Evolutionary conservation across 179 eudicot species (phyloP).

Genomic region (Drosera spatulata): DNA sequence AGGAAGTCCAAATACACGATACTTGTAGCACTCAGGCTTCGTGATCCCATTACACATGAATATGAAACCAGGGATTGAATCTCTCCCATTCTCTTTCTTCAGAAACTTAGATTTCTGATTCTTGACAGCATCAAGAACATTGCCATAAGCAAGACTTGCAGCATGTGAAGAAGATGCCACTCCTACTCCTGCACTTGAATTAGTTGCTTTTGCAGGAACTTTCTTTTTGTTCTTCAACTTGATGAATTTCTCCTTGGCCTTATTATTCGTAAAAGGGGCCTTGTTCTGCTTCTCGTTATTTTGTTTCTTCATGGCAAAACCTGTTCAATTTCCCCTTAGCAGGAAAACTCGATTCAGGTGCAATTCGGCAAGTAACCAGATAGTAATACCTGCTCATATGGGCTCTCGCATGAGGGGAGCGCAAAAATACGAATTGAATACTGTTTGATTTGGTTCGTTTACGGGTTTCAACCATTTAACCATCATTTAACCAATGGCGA

Average conservation of each 20-base stretch:
- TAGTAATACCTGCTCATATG: too few species aligned
- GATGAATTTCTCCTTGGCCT: background rate
- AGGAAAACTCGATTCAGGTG: too few species aligned
- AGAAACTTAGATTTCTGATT: background rate
- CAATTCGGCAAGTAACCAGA: too few species aligned
- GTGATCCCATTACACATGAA: conserved; percentile 5
- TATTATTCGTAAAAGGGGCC: background rate
- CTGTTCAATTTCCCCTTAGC: too few species aligned
- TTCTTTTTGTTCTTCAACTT: background rate
- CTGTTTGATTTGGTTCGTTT: too few species aligned
- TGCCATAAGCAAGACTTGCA: background rate
- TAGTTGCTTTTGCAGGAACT: background rate
- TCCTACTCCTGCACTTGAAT: background rate
- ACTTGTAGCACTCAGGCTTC: conserved; percentile 4
- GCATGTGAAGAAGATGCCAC: background rate
- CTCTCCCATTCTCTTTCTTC: background rate
- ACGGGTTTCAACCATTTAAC: too few species aligned
- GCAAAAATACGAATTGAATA: too few species aligned
- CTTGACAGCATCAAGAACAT: background rate
- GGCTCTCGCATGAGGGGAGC: too few species aligned
- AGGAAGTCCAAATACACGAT: conserved; percentile 6
- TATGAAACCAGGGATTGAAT: background rate
- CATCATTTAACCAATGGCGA: too few species aligned
- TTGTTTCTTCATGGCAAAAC: background rate
- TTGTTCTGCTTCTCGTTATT: background rate